phyloP scores from a whole-genome alignment of 371 early-diverging fungal genomes.

The Parasitella parasitica region DNA sequence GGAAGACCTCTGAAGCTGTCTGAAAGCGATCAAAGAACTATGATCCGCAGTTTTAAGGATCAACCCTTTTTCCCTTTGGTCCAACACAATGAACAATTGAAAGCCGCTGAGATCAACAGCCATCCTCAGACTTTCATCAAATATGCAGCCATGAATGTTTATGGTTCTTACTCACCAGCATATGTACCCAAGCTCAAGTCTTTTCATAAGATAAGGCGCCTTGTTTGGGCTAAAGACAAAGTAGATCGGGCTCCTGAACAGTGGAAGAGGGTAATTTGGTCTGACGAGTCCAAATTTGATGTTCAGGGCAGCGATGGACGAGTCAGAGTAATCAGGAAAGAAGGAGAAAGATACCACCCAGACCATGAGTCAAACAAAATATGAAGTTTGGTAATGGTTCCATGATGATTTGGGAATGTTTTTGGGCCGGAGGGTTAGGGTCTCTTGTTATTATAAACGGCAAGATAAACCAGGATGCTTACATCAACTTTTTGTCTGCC shows the following conservation, averaged over 20 bases:
- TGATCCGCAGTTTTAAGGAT: neutral
- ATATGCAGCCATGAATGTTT: neutral
- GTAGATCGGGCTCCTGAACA: slow-evolving; percentile 8
- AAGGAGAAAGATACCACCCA: neutral
- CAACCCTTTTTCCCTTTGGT: neutral
- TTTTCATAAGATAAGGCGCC: neutral
- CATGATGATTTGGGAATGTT: no score
- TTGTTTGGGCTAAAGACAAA: neutral
- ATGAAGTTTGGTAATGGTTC: no score
- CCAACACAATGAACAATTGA: neutral
- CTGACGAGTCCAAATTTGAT: slow-evolving; percentile 5
- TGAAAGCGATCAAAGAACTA: slow-evolving; percentile 1
- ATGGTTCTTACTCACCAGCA: neutral
- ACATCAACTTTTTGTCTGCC: no score
- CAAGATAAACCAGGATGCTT: no score
- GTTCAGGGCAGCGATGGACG: neutral
- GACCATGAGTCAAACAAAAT: no score
- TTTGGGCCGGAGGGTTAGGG: no score
- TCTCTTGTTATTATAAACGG: no score
- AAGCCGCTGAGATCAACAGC: neutral
- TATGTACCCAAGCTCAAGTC: no score
- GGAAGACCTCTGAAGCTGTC: neutral
- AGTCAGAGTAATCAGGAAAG: neutral
- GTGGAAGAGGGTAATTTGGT: slow-evolving; percentile 10
- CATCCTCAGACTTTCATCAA: neutral